phyloP scores from a whole-genome alignment of 129 eudicot species.

The Daucus carota region DH1_v3.0 NC_030381.2:41400501-41401000 shows the following conservation, averaged over 20 bases:
- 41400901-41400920: conserved; percentile 57
- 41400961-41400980: conserved; percentile 92
- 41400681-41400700: no score
- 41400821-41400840: conserved; percentile 59
- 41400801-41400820: conserved; percentile 67
- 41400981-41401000: conserved; percentile 91
- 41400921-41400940: conserved; percentile 90
- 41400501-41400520: neutral
- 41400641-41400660: neutral
- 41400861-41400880: conserved; percentile 36
- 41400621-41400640: neutral
- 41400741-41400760: neutral
- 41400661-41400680: no score
- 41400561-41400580: conserved; percentile 60
- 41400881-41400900: conserved; percentile 44
- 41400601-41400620: conserved; percentile 49
- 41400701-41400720: neutral
- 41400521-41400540: conserved; percentile 8
- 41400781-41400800: conserved; percentile 83
- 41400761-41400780: conserved; percentile 7
- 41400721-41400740: neutral
- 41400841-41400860: conserved; percentile 67
- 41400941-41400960: conserved; percentile 94
- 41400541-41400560: conserved; percentile 42
- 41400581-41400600: conserved; percentile 76